These are phyloP conservation scores for Metschnikowia koreensis DNA, from an alignment of 805 yeast species.

Conservation along the genomic window DNA sequence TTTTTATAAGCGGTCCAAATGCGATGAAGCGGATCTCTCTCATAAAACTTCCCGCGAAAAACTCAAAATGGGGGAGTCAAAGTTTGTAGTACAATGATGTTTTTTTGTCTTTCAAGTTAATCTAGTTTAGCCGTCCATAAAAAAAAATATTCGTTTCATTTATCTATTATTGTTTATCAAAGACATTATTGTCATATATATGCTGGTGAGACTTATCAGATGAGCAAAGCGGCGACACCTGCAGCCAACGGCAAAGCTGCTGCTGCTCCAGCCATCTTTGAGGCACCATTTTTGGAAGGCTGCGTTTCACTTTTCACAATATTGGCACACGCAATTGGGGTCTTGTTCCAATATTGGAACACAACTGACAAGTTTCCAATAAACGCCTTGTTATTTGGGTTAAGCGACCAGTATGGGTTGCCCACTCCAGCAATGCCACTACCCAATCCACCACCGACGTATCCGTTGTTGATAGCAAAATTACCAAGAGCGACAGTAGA, in stretches of 20 bases:
- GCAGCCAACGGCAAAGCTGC: slow-evolving; percentile 12
- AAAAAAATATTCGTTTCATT: too few species aligned
- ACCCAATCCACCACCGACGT: slow-evolving; percentile 46
- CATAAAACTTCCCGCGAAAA: too few species aligned
- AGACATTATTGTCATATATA: too few species aligned
- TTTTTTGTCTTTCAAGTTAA: too few species aligned
- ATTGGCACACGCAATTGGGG: slow-evolving; percentile 40
- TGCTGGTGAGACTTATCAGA: neutral
- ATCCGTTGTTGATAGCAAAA: slow-evolving; percentile 18
- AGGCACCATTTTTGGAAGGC: neutral
- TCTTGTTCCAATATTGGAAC: slow-evolving; percentile 23
- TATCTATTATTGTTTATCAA: too few species aligned
- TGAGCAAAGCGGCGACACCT: slow-evolving; percentile 10
- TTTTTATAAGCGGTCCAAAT: too few species aligned
- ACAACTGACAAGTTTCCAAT: slow-evolving; percentile 51
- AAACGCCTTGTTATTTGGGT: slow-evolving; percentile 51
- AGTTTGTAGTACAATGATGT: too few species aligned
- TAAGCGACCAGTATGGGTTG: slow-evolving; percentile 60
- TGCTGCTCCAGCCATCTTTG: neutral
- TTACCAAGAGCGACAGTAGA: slow-evolving; percentile 10
- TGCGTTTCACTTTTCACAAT: slow-evolving; percentile 20
- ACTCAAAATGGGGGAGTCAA: too few species aligned
- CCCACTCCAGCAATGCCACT: slow-evolving; percentile 52
- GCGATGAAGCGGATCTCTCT: too few species aligned
- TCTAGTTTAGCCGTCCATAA: too few species aligned